phyloP scores from a whole-genome alignment of 495 filamentous ascomycete species.

The Trichoderma erinaceum region DNA sequence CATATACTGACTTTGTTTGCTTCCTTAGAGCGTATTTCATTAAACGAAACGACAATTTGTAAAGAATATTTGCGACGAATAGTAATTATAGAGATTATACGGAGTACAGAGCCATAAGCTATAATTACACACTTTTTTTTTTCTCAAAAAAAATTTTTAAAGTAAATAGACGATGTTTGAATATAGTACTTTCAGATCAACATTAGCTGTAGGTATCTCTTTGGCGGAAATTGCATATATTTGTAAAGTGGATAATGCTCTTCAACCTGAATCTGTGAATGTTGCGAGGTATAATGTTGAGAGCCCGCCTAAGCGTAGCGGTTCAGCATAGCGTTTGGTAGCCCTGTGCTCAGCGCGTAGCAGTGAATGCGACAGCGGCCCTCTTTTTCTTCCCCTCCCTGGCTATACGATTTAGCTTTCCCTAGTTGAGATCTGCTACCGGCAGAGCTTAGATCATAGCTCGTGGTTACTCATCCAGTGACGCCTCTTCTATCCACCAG shows the following conservation, averaged over 20 bases:
- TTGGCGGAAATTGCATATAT: no score
- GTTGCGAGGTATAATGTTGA: no score
- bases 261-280: no score
- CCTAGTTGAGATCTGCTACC: not conserved
- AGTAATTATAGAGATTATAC: constrained; percentile 3
- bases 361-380: no score
- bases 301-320: no score
- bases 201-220: no score
- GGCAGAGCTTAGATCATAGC: not conserved
- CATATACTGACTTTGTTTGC: constrained; percentile 19
- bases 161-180: constrained; percentile 1
- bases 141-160: not conserved
- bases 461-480: constrained; percentile 4
- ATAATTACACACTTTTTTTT: not conserved
- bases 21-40: constrained; percentile 50
- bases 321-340: no score
- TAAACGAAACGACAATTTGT: constrained; percentile 35
- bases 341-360: no score
- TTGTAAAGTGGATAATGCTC: no score
- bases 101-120: not conserved
- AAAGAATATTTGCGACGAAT: constrained; percentile 1
- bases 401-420: not conserved
- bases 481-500: not conserved
- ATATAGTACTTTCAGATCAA: not conserved
- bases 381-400: no score